A percentile compares a stretch with the other conserved stretches of the same genome.
These are phyloP conservation scores for Tarenaya hassleriana DNA, from an alignment of 345 rosid species.

Conservation along the genomic window DNA sequence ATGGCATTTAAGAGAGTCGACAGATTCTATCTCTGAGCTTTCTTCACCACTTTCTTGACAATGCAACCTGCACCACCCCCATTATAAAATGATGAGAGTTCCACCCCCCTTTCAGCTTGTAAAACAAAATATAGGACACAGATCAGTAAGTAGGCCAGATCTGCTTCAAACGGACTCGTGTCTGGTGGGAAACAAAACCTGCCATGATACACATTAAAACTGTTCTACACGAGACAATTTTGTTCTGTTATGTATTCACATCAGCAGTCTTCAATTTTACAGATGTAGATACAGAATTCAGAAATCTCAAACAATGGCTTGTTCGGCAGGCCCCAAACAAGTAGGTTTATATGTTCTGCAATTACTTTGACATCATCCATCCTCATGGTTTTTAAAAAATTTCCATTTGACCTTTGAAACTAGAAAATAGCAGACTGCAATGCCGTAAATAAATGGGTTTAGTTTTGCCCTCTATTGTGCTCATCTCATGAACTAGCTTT, in stretches of 20 bases:
- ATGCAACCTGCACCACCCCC: slow-evolving; percentile 46
- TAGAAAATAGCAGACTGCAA: background rate
- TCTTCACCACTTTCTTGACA: slow-evolving; percentile 95
- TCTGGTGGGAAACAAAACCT: too few species aligned
- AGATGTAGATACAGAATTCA: too few species aligned
- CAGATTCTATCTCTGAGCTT: slow-evolving; percentile 73
- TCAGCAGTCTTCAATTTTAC: background rate
- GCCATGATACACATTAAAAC: too few species aligned
- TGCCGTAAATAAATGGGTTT: background rate
- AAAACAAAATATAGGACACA: too few species aligned
- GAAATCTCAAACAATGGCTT: too few species aligned
- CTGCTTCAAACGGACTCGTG: too few species aligned
- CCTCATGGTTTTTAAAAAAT: slow-evolving; percentile 8
- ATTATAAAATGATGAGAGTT: slow-evolving; percentile 1
- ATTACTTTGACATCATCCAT: background rate
- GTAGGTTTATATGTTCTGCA: too few species aligned
- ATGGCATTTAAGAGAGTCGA: slow-evolving; percentile 91
- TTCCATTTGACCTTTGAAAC: background rate
- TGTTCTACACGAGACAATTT: background rate
- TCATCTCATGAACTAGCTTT: too few species aligned
- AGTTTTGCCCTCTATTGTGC: background rate
- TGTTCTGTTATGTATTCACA: background rate
- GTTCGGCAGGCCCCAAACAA: too few species aligned
- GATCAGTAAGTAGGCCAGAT: too few species aligned
- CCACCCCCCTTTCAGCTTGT: background rate